These are phyloP conservation scores for Cryphonectria japonica DNA, from an alignment of 2,329 filamentous ascomycete species.

Conservation along the genomic window DNA sequence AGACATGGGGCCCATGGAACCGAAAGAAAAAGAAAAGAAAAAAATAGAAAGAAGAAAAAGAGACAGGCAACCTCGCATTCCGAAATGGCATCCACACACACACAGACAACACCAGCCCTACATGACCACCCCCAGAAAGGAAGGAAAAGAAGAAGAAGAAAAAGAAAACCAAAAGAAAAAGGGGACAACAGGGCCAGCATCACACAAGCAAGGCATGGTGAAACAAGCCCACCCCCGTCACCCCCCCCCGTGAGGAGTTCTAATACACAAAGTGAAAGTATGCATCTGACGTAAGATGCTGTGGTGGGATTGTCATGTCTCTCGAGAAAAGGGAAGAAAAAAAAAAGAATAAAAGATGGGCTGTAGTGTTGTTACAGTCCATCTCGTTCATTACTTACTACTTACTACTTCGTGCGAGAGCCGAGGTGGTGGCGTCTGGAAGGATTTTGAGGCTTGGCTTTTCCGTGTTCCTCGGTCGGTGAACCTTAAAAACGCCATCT, in stretches of 20 bases:
- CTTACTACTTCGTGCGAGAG: too few species aligned
- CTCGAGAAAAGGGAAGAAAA: too few species aligned
- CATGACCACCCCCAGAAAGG: background rate
- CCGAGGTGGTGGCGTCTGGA: background rate
- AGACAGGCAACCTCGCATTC: background rate
- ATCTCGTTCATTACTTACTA: too few species aligned
- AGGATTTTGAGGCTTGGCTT: background rate
- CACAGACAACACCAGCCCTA: background rate
- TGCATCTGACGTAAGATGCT: background rate
- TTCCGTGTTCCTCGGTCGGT: background rate
- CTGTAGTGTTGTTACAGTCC: too few species aligned
- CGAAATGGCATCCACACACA: background rate
- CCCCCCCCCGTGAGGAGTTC: background rate
- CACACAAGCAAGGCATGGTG: background rate
- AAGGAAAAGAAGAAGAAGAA: background rate
- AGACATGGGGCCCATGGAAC: background rate
- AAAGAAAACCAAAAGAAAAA: background rate
- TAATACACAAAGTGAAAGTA: background rate
- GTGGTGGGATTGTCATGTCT: background rate
- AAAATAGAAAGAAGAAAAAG: background rate
- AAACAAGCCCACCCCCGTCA: background rate
- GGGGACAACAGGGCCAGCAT: background rate
- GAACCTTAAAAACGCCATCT: constrained; percentile 1
- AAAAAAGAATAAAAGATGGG: too few species aligned
- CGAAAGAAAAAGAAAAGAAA: background rate